Percentiles rank a stretch among this genome's conserved stretches.
phyloP scores from a whole-genome alignment of 2,329 filamentous ascomycete species.

The Penicillium digitatum region DNA sequence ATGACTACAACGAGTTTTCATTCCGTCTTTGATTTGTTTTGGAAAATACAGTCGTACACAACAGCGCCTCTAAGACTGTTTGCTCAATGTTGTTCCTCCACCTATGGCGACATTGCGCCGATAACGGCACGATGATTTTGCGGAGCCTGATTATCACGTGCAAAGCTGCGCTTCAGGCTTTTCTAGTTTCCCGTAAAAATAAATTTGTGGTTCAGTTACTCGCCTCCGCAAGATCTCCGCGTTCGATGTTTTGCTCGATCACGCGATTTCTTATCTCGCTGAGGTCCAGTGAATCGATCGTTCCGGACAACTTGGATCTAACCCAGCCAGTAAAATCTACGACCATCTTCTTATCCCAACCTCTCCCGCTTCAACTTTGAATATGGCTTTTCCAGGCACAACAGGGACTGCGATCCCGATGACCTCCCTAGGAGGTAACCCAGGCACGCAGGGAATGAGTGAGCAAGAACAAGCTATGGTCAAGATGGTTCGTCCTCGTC shows the following conservation, averaged over 20 bases:
- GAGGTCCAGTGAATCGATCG: not conserved
- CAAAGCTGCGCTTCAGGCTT: constrained; percentile 10
- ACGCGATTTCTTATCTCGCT: constrained; percentile 1
- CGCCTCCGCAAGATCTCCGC: constrained; percentile 33
- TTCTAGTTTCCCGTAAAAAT: constrained; percentile 27
- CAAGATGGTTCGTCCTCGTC: constrained; percentile 38
- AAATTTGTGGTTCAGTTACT: constrained; percentile 31
- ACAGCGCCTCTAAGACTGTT: not conserved
- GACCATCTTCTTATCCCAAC: no score
- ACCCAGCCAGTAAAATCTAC: not conserved
- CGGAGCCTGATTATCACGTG: constrained; percentile 22
- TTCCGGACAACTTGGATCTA: not conserved
- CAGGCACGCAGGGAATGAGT: constrained; percentile 39
- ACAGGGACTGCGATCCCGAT: constrained; percentile 33
- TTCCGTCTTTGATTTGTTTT: not conserved
- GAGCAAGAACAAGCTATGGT: constrained; percentile 49
- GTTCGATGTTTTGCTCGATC: constrained; percentile 6
- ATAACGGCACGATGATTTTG: constrained; percentile 2
- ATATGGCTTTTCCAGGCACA: constrained; percentile 39
- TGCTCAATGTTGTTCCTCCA: not conserved
- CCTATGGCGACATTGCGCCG: not conserved
- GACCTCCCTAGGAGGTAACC: constrained; percentile 27
- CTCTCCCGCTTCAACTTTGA: constrained; percentile 1
- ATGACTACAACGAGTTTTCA: not conserved
- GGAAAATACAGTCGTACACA: not conserved